Conservation (phyloP, 1,284 basidiomycete species). For the Irpex lacteus region DNA sequence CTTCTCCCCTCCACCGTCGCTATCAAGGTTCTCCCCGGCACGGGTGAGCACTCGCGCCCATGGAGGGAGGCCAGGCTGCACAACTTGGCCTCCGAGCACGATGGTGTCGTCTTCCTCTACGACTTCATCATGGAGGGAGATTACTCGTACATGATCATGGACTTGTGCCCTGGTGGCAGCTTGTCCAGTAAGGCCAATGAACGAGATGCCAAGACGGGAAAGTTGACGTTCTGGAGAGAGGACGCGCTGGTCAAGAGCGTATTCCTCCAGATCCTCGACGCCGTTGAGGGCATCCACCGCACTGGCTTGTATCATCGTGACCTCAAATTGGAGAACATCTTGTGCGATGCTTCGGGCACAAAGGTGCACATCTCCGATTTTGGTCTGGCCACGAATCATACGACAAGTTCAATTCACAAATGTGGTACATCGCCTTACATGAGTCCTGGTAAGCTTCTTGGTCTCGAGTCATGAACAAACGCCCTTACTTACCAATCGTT, state of each 20-base stretch:
- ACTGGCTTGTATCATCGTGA: slow-evolving; percentile 67
- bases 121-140: slow-evolving; percentile 54
- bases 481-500: background rate
- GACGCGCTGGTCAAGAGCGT: slow-evolving; percentile 48
- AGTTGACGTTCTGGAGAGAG: slow-evolving; percentile 40
- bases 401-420: slow-evolving; percentile 48
- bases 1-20: slow-evolving; percentile 14
- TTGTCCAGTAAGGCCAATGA: slow-evolving; percentile 53
- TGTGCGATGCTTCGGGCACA: slow-evolving; percentile 46
- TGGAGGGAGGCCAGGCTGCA: slow-evolving; percentile 40
- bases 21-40: slow-evolving; percentile 25
- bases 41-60: slow-evolving; percentile 1
- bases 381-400: slow-evolving; percentile 60
- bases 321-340: slow-evolving; percentile 75
- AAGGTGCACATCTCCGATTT: slow-evolving; percentile 65
- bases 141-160: slow-evolving; percentile 60
- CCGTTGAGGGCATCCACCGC: slow-evolving; percentile 58
- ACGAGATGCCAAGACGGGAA: slow-evolving; percentile 35
- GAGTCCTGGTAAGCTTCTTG: slow-evolving; percentile 46
- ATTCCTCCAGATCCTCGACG: slow-evolving; percentile 62
- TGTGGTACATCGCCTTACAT: slow-evolving; percentile 54
- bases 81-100: slow-evolving; percentile 51
- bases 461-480: background rate
- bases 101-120: slow-evolving; percentile 57
- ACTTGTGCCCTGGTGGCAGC: slow-evolving; percentile 63